Conservation (phyloP, 495 filamentous ascomycete genomes). For the Annulohypoxylon nitens region DNA sequence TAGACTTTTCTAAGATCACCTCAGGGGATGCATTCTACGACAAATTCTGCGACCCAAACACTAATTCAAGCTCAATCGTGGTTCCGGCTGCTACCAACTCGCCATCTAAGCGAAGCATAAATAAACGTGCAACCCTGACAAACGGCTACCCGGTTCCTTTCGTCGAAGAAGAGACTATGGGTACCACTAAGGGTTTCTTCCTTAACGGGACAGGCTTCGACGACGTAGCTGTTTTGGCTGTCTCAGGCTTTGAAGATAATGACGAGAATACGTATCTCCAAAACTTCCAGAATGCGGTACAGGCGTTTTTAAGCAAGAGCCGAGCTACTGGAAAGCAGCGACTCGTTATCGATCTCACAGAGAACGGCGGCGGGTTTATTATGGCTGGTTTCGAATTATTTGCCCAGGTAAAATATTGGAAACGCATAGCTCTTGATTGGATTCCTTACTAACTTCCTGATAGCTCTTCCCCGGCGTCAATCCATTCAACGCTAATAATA, state of each 20-base stretch:
- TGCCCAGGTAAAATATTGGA: conserved; percentile 41
- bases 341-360: conserved; percentile 67
- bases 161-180: conserved; percentile 13
- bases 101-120: background rate
- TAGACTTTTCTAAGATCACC: conserved; percentile 35
- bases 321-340: conserved; percentile 58
- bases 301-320: conserved; percentile 55
- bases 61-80: conserved; percentile 7
- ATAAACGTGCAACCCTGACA: background rate
- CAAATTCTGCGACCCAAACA: conserved; percentile 47
- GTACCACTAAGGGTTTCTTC: conserved; percentile 53
- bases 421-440: background rate
- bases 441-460: conserved; percentile 20
- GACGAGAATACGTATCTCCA: conserved; percentile 41
- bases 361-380: conserved; percentile 68
- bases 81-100: background rate
- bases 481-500: conserved; percentile 50
- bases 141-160: conserved; percentile 17
- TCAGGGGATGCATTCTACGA: conserved; percentile 45
- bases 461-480: conserved; percentile 51
- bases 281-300: conserved; percentile 56
- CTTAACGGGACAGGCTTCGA: conserved; percentile 57
- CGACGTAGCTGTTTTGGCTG: conserved; percentile 55
- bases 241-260: conserved; percentile 44
- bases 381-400: conserved; percentile 62